Evolutionary conservation across 352 stramenopile genomes (phyloP).

Genomic region (Phytophthora pini): DNA sequence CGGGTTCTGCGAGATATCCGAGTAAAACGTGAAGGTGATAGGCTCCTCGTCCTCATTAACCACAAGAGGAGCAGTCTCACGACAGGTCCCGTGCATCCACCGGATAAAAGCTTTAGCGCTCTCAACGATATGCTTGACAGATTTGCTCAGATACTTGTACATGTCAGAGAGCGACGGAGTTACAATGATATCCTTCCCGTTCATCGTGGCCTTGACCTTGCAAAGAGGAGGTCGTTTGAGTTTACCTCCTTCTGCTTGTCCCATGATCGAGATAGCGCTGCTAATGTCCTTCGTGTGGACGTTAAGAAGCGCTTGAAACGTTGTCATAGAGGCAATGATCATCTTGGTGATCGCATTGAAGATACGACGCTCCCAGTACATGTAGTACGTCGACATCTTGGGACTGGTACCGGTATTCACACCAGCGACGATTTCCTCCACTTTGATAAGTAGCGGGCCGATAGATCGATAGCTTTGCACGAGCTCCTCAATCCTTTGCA

Average conservation of each 20-base stretch:
- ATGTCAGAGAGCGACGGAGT: slow-evolving; percentile 94
- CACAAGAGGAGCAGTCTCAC: slow-evolving; percentile 88
- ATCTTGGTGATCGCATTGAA: slow-evolving; percentile 98
- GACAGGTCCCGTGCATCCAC: slow-evolving; percentile 96
- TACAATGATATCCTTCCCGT: slow-evolving; percentile 95
- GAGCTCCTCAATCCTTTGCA: slow-evolving; percentile 91
- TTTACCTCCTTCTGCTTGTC: slow-evolving; percentile 66
- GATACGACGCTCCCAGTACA: slow-evolving; percentile 97
- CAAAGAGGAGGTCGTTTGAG: slow-evolving; percentile 90
- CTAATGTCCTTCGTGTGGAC: slow-evolving; percentile 88
- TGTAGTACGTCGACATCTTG: slow-evolving; percentile 95
- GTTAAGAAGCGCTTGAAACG: slow-evolving; percentile 93
- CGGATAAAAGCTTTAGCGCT: slow-evolving; percentile 94
- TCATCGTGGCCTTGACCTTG: slow-evolving; percentile 94
- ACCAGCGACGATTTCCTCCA: slow-evolving; percentile 95
- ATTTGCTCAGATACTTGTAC: slow-evolving; percentile 96
- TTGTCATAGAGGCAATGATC: slow-evolving; percentile 95
- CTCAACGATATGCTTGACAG: slow-evolving; percentile 94
- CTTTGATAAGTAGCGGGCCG: slow-evolving; percentile 93
- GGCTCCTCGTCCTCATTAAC: slow-evolving; percentile 95
- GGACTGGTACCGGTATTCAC: slow-evolving; percentile 92
- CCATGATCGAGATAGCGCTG: slow-evolving; percentile 51
- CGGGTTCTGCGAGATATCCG: slow-evolving; percentile 95
- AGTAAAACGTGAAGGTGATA: slow-evolving; percentile 95
- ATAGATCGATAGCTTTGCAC: slow-evolving; percentile 95